phyloP scores from a whole-genome alignment of 768 basidiomycete species.

The Exidia glandulosa region DNA sequence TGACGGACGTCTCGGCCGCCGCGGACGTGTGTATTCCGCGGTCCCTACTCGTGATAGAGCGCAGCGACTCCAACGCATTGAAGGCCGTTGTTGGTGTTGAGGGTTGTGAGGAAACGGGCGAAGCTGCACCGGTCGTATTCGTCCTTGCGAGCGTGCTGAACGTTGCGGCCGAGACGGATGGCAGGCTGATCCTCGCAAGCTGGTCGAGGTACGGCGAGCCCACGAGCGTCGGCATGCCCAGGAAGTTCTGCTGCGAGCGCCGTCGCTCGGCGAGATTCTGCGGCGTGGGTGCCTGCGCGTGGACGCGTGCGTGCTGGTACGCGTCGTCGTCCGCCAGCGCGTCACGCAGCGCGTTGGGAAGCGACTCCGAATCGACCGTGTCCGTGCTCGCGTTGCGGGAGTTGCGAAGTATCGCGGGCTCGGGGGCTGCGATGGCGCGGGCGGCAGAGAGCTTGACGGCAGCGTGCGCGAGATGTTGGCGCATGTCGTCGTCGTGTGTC shows the following conservation, averaged over 20 bases:
- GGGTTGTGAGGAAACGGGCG: constrained; percentile 9
- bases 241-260: not conserved
- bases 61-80: not conserved
- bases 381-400: not conserved
- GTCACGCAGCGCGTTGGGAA: not conserved
- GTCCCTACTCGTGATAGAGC: constrained; percentile 1
- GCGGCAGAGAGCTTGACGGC: not conserved
- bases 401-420: not conserved
- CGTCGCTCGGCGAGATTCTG: not conserved
- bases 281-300: not conserved
- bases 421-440: not conserved
- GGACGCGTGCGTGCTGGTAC: not conserved
- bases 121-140: not conserved
- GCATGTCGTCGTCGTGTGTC: not conserved
- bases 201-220: not conserved
- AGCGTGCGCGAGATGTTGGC: not conserved
- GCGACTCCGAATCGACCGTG: not conserved
- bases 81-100: constrained; percentile 9
- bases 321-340: not conserved
- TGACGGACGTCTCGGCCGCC: not conserved
- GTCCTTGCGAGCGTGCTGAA: not conserved
- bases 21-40: constrained; percentile 13
- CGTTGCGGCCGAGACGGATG: not conserved
- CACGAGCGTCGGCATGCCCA: not conserved
- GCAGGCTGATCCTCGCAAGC: not conserved